Conservation (phyloP, 2,329 filamentous ascomycete genomes). For the Trichoderma lentiforme region DNA sequence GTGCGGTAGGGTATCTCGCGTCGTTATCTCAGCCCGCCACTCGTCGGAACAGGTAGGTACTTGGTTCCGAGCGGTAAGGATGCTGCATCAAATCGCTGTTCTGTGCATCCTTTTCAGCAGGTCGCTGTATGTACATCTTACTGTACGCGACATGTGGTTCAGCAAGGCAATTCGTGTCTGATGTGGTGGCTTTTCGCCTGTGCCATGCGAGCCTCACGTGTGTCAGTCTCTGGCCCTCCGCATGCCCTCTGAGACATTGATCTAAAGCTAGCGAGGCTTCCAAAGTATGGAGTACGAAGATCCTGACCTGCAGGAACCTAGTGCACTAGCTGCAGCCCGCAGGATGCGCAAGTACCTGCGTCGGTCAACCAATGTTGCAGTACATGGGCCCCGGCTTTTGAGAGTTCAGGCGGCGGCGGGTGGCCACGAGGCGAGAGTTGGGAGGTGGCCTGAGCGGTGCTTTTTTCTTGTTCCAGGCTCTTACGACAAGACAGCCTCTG, state of each 20-base stretch:
- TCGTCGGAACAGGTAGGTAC: background rate
- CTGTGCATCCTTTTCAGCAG: background rate
- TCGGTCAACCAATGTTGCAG: background rate
- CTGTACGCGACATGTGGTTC: background rate
- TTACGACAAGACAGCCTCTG: too few species aligned
- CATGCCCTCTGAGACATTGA: conserved; percentile 1
- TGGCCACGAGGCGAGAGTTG: conserved; percentile 11
- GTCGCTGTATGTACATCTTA: background rate
- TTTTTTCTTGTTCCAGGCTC: background rate
- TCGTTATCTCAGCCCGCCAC: background rate
- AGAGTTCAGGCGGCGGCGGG: background rate
- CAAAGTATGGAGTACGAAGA: conserved; percentile 14
- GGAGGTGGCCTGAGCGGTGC: conserved; percentile 3
- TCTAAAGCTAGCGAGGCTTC: background rate
- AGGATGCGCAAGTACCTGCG: conserved; percentile 6
- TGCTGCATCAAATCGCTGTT: background rate
- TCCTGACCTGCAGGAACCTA: conserved; percentile 7
- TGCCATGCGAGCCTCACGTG: background rate
- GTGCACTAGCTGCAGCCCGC: background rate
- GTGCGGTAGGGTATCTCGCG: background rate
- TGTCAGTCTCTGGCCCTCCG: background rate
- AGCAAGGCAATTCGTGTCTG: background rate
- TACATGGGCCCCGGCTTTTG: background rate
- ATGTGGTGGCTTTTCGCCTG: background rate
- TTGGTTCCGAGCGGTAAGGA: background rate